Evolutionary conservation across 768 basidiomycete species (phyloP), one percentile per base, ranked within the genome.

Genomic region (Scleroderma bovista): DNA sequence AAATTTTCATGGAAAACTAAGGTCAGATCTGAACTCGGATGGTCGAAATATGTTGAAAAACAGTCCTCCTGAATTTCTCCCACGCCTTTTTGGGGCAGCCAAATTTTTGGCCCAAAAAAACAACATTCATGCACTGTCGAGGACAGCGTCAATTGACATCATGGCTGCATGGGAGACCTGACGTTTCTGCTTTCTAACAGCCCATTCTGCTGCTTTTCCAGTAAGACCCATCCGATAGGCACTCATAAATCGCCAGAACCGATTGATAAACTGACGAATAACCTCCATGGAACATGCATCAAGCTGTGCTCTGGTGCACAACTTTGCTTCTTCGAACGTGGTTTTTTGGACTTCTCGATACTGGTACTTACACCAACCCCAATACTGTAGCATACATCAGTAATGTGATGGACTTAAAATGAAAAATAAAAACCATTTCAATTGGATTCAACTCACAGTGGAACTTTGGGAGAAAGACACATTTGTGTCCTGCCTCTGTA

Each of bases 181-280:
- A 1, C 55, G 53, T 38, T 61, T 64, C 50, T 73, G 69, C 54
- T 69, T 66, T 22, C 48, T 44, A 3, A 72, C 69, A 15, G 70
- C 70, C 68, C 70, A 73, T 36, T 55, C 67, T 16, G 69, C 73
- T 19, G 69, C 70, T 19, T 61, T 58, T 10, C 70, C 69, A 6
- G 54, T 70, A 33, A 74, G 54, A 5, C 72, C 70, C n/a, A 49
- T 26, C 9, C 57, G 53, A 46, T 74, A 75, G 3, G 69, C 65
- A 48, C 54, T 57, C 63, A 70, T 66, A 48, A 70, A 75, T 3
- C 60, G 33, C 65, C 64, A 70, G 0, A 69, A 60, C 1, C 59
- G 47, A 39, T 71, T 71, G 44, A 73, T 64, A 51, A 73, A 75
- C 9, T 61, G 53, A 1, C 54, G 55, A 26, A 73, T 73, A 11